Base-by-base conservation (phyloP, 2,329 filamentous ascomycete species). In the Fusarium sp. region DNA sequence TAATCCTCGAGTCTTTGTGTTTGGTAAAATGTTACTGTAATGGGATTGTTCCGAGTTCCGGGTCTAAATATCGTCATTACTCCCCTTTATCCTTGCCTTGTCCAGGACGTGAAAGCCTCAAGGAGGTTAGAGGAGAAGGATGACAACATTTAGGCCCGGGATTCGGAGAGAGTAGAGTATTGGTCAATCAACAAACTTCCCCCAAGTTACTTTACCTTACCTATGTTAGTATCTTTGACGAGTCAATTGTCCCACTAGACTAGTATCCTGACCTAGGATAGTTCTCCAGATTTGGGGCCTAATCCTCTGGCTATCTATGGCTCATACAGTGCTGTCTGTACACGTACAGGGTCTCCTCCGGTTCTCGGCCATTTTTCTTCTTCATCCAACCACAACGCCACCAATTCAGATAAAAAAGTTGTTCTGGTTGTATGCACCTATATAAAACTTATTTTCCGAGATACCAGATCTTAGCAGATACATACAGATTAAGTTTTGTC, bases 311-410 rank as follows among this genome's bases (percentile, higher is more conserved):
- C 25, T 24, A 48, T 37, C 34, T 37, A 61, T 61, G 64, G 54
- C 64, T 71, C 52, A 57, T 46, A 22, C 27, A 44, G 24, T 41
- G 40, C 32, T 45, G 49, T 20, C 32, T 45, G 49, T 20, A 53
- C 49, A 42, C 10, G 24, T 27, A 52, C 49, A n/a, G 49, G 32
- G 29, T 45, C 30, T 41, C 44, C 69, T 71, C 69, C 69, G 69
- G 64, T 71, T 63, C 51, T 71, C 69, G 69, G 69, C 67, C 69
- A 63, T 53, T 60, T 66, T 61, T 12, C 7, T 48, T 45, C 45
- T 44, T 52, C 34, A 59, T 64, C 54, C 29, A 62, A 69, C 69
- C 60, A 55, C 69, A 62, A 57, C 69, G 54, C 46, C 45, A 61
- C 64, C 65, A 49, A 56, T 58, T 61, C 54, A 32, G 66, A 48